Base-by-base conservation (phyloP, 352 stramenopile species). In the Pythium pyrilobum region DNA sequence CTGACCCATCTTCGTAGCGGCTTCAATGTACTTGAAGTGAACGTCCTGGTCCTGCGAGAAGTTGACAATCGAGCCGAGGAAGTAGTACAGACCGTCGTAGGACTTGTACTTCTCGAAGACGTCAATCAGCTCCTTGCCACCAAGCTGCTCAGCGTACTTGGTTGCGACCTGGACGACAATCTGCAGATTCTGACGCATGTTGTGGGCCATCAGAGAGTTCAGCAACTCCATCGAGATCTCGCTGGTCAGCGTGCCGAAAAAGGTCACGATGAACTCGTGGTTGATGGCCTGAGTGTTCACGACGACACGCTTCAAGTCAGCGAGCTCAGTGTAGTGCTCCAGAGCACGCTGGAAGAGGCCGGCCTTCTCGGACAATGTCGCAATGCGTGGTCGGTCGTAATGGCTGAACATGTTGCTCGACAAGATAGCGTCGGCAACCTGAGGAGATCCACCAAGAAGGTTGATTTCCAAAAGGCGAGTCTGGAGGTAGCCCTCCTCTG, bases 1-100 rank as follows among this genome's bases (percentile, higher is more conserved):
- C 68, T 99, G 97, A 32, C 97, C 95, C 80, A 99, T 97, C 88
- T 98, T 98, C 52, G 97, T 98, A 16, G 97, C 97, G 42, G 96
- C 95, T 77, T 99, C 96, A 81, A 99, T 99, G 81, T 99, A 99
- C 80, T 99, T 99, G 72, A 99, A 99, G 72, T 99, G 97, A 36
- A 99, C 97, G 59, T 98, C 87, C 7, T 96, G 79, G 60, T 99
- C 96, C 68, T 99, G 96, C 7, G 92, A 98, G 71, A 93, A 97
- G 77, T 99, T 99, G 13, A 99, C 96, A 56, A 99, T 97, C 10
- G 96, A 95, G 24, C 96, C 96, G 45, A 99, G 82, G 80, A 99
- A 99, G 78, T 99, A 99, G 85, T 99, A 99, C 45, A 95, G 56
- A 39, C 84, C 95, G 64, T 99, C 97, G 47, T 95, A 99, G 39